Base-by-base conservation (phyloP, 2,329 filamentous ascomycete genomes). In the Aspergillus proliferans region DNA sequence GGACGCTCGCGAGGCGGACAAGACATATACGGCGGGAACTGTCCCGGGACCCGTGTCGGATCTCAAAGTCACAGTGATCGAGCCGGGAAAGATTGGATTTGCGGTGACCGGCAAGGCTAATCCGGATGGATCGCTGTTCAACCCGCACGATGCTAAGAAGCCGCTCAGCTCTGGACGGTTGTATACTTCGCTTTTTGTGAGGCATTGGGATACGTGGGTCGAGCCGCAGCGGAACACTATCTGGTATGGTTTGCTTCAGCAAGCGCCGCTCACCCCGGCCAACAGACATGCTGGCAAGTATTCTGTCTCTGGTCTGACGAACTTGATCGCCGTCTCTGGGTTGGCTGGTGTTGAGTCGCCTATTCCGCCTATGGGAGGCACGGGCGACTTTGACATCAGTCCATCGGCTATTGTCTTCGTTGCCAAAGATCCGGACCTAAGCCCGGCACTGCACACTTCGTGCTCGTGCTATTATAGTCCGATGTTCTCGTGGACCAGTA, bases 131-230 rank as follows among this genome's bases (percentile, higher is more conserved):
- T 70, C 71, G 40, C 63, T 78, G 14, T 74, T 71, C 56, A 78
- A 80, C 40, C 69, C 75, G 3, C 71, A 78, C 45, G 73, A 75
- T 51, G 72, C 69, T 4, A 69, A 71, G 36, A 74, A 75, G 53
- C 68, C 74, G 1, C 53, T 64, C 19, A 74, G 69, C 14, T 74
- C 71, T 2, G 77, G 74, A 2, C 70, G 63, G 43, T 56, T 79
- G 3, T 80, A 79, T 56, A 75, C 74, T 18, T 74, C 70, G 7
- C 65, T 78, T 15, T 78, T 75, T 56, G 76, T 79, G 10, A 67
- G 77, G 33, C 76, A 79, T 54, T 79, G 77, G 77, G 77, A 79
- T 54, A 62, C 69, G 5, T 79, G 75, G 54, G 61, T 76, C 12
- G 69, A 71, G 19, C 70, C 72, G n/a, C 69, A 78, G 58, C 71